These are phyloP conservation scores for Codiaeum variegatum DNA, from an alignment of 441 rosid genomes.

Conservation along the genomic window DNA sequence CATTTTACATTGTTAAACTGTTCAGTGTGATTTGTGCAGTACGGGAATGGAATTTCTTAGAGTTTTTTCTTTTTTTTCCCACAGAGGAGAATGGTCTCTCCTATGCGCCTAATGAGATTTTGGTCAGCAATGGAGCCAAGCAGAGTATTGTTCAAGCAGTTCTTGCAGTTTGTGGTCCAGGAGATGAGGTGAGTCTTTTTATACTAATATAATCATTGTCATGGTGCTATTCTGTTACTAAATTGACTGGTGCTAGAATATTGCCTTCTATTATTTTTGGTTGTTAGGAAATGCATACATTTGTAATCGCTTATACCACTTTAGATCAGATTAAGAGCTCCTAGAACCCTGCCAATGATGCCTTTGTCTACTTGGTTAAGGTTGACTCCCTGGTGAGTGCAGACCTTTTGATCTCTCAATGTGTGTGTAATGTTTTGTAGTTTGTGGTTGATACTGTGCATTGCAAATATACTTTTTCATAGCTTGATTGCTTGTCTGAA, in stretches of 20 bases:
- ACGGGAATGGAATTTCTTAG: neutral
- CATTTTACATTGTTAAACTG: neutral
- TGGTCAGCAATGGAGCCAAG: constrained; percentile 97
- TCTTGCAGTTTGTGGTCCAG: constrained; percentile 85
- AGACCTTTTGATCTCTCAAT: no score
- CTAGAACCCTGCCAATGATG: neutral
- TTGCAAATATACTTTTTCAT: no score
- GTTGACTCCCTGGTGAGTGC: no score
- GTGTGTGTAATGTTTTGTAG: no score
- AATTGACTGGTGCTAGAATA: neutral
- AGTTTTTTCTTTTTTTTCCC: neutral
- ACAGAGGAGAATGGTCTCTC: constrained; percentile 84
- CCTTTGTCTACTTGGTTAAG: no score
- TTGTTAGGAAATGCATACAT: neutral
- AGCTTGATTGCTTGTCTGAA: no score
- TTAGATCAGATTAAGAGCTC: neutral
- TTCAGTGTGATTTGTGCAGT: neutral
- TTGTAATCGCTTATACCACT: neutral
- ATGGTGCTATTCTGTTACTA: constrained; percentile 8
- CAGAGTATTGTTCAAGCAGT: constrained; percentile 77
- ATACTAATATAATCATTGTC: neutral
- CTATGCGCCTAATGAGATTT: constrained; percentile 74
- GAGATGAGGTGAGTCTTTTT: constrained; percentile 74
- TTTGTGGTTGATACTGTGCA: no score
- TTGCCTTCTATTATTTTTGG: neutral